Conservation (phyloP, 345 rosid genomes). For the Lepidium didymum region DNA sequence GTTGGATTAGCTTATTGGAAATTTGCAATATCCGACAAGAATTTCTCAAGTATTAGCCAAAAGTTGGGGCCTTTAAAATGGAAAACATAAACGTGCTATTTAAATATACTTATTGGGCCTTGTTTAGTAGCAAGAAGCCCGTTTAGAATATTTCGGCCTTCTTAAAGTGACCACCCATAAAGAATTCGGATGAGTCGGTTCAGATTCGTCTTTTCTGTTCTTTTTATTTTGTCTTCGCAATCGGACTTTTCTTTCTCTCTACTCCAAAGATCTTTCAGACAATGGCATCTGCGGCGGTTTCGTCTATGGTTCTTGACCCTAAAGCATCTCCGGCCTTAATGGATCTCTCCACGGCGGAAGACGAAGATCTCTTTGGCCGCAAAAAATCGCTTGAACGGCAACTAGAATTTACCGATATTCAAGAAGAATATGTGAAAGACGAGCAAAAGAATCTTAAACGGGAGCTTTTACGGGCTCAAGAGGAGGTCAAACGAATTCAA, state of each 20-base stretch:
- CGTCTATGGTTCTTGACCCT: conserved; percentile 56
- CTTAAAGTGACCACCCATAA: background rate
- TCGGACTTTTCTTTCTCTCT: conserved; percentile 19
- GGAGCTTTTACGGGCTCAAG: conserved; percentile 88
- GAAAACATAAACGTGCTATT: background rate
- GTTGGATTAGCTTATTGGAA: no score
- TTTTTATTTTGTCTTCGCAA: background rate
- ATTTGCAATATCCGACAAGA: no score
- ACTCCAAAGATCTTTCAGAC: conserved; percentile 25
- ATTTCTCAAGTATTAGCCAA: no score
- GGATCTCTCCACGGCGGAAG: conserved; percentile 35
- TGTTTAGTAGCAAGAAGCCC: background rate
- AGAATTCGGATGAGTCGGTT: background rate
- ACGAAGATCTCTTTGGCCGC: conserved; percentile 83
- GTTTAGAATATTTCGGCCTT: background rate
- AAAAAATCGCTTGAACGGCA: conserved; percentile 76
- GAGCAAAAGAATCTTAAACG: conserved; percentile 93
- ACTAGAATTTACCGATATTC: conserved; percentile 85
- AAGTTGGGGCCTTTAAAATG: background rate
- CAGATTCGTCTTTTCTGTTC: background rate
- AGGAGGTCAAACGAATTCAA: conserved; percentile 95
- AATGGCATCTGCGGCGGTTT: conserved; percentile 34
- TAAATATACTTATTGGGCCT: background rate
- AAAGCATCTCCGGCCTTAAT: conserved; percentile 27
- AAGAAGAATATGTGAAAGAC: conserved; percentile 93